Evolutionary conservation across 176 grass and related monocot genomes (phyloP).

Genomic region (Zoysia japonica): DNA sequence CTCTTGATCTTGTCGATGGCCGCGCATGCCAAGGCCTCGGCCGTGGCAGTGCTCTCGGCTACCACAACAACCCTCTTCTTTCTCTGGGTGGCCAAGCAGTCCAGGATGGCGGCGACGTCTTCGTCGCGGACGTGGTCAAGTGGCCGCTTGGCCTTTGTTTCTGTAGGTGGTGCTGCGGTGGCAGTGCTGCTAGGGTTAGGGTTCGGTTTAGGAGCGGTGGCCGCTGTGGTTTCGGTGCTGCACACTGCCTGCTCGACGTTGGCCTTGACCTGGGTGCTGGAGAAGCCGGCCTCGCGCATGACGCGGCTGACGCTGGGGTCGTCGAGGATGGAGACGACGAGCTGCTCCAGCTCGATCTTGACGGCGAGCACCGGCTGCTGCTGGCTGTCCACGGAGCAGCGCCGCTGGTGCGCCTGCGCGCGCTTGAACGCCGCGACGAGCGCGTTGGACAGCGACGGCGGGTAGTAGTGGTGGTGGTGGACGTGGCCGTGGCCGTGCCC

Average conservation of each 20-base stretch:
- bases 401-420: conserved; percentile 89
- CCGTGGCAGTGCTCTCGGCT: conserved; percentile 55
- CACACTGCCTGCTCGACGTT: conserved; percentile 84
- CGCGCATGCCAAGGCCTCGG: conserved; percentile 52
- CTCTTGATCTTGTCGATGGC: conserved; percentile 62
- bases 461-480: conserved; percentile 53
- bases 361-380: conserved; percentile 88
- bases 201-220: conserved; percentile 31
- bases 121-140: conserved; percentile 50
- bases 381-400: conserved; percentile 78
- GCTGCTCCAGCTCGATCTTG: conserved; percentile 92
- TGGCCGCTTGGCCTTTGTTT: conserved; percentile 48
- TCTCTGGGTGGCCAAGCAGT: conserved; percentile 48
- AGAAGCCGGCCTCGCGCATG: conserved; percentile 97
- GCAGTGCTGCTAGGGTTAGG: conserved; percentile 53
- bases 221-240: conserved; percentile 37
- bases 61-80: conserved; percentile 70
- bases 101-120: conserved; percentile 57
- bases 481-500: conserved; percentile 21
- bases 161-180: conserved; percentile 37
- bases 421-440: conserved; percentile 94
- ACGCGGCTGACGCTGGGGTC: conserved; percentile 94
- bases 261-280: conserved; percentile 88
- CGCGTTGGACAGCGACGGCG: conserved; percentile 79
- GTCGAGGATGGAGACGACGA: conserved; percentile 94